Evolutionary conservation across 2,329 filamentous ascomycete species (phyloP).

Genomic region (Neofusicoccum sp.): DNA sequence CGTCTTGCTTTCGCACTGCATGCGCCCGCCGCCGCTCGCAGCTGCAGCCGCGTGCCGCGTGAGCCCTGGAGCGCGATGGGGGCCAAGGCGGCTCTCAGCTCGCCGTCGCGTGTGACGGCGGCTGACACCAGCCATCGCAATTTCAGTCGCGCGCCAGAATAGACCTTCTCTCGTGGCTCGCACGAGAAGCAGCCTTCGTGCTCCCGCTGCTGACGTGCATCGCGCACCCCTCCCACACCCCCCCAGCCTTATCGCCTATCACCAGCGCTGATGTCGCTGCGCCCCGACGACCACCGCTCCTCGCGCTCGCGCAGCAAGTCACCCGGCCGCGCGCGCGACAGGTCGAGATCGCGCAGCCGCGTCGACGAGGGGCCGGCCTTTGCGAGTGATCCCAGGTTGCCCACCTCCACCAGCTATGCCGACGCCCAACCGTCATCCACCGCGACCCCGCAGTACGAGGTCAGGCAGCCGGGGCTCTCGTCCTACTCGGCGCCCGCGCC

Average conservation of each 20-base stretch:
- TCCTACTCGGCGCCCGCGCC: constrained; percentile 7
- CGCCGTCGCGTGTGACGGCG: constrained; percentile 1
- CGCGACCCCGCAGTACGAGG: constrained; percentile 37
- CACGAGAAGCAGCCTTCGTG: not conserved
- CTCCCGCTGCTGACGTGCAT: constrained; percentile 15
- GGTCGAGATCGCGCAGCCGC: constrained; percentile 27
- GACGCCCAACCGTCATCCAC: constrained; percentile 24
- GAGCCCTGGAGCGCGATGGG: not conserved
- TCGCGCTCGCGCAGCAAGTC: constrained; percentile 45
- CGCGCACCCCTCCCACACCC: not conserved
- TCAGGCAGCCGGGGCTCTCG: constrained; percentile 39
- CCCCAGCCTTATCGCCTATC: constrained; percentile 12
- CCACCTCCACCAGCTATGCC: constrained; percentile 26
- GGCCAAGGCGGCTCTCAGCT: constrained; percentile 5
- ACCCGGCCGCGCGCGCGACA: constrained; percentile 33
- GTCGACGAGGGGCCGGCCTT: constrained; percentile 11
- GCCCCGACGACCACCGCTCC: constrained; percentile 39
- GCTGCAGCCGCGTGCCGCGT: not conserved
- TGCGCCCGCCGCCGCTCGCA: not conserved
- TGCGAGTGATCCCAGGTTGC: constrained; percentile 25
- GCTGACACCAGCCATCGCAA: constrained; percentile 17
- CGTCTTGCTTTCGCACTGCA: not conserved
- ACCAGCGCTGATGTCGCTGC: constrained; percentile 37
- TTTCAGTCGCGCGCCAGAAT: constrained; percentile 1
- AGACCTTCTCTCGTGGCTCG: constrained; percentile 5